Base-by-base conservation (phyloP, 495 filamentous ascomycete genomes). In the Daldinia vernicosa region DNA sequence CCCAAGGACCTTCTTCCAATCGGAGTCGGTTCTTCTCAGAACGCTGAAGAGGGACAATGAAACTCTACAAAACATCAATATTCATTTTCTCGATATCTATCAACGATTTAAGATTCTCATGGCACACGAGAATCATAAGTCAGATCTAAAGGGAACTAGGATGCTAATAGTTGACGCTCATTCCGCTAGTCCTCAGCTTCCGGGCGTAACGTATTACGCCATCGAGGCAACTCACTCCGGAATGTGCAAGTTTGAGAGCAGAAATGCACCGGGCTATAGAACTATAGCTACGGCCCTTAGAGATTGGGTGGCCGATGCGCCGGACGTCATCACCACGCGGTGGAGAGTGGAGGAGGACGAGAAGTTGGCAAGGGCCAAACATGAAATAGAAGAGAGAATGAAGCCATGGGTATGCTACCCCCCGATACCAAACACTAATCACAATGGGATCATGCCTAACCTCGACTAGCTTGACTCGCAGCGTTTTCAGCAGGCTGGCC, bases 211-310 rank as follows among this genome's bases (percentile, higher is more conserved):
- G 60, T 89, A 91, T 52, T 92, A 90, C 72, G 90, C 90, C 14
- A 93, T 97, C 52, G 90, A 94, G 70, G 89, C 91, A 1, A 90
- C 88, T n/a, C 93, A 97, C 76, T 91, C 89, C n/a, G 84, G 87
- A 37, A 95, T 97, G 92, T 93, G 89, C 82, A 95, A 93, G 74
- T 97, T 95, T 67, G 89, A 91, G 32, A 88, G 87, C 69, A 85
- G 88, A 22, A 87, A 83, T 62, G 84, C 92, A 0, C 89, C 93
- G 0, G 93, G 93, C 1, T 97, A 90, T 70, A 85, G 89, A 47
- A 89, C 89, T 17, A 84, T 97, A 14, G 88, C 89, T 1, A 91
- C 90, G 33, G 89, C 90, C 0, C 80, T 97, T 12, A 83, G 88
- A 40, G 86, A 91, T 19, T 97, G 92, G 83, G 86, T 88, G 0